Evolutionary conservation across 2,329 filamentous ascomycete genomes (phyloP), one percentile per base, ranked within the genome.

Genomic region (Aspergillus neotritici): DNA sequence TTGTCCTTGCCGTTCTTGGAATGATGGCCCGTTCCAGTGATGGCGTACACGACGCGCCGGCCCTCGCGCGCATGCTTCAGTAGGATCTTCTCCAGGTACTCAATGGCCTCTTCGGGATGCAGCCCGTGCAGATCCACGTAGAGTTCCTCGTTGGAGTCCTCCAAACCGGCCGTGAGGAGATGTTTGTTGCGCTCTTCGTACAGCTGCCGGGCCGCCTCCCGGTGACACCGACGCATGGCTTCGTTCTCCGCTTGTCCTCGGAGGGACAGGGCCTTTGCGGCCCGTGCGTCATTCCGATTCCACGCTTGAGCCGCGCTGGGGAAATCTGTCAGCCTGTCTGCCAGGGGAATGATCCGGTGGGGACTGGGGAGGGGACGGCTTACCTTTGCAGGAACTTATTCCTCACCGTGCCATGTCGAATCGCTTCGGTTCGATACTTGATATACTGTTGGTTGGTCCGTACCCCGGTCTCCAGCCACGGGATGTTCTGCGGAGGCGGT

Each of bases 1-100:
- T 98, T 98, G 68, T 98, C 93, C 66, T 97, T 97, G 58, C 93
- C 91, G 62, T 96, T 96, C 74, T 97, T 97, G 65, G 87, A 94
- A 69, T 98, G 93, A 61, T 97, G 90, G 3, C 91, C 93, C 1
- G 91, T 97, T 34, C 93, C 93, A 1, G 90, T 96, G 63, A 98
- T 97, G 53, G 90, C 90, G 63, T 97, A 98, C 33, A 98, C 79
- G 3, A 91, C 86, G 15, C 82, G 78, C 4, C 73, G 68, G 30
- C 76, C 77, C 54, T 86, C 82, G 52, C 80, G 76, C 52, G 76
- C 78, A 60, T 96, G 93, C 60, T 94, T 87, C 49, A 90, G 74
- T 15, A 98, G 80, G 31, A 94, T 86, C 51, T 84, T 84, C 65
- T 93, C 88, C 4, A 98, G 78, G 58, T 97, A 97, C 52, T 93